Evolutionary conservation across 306 rosid species (phyloP).

Genomic region (Adenanthera pavonina): DNA sequence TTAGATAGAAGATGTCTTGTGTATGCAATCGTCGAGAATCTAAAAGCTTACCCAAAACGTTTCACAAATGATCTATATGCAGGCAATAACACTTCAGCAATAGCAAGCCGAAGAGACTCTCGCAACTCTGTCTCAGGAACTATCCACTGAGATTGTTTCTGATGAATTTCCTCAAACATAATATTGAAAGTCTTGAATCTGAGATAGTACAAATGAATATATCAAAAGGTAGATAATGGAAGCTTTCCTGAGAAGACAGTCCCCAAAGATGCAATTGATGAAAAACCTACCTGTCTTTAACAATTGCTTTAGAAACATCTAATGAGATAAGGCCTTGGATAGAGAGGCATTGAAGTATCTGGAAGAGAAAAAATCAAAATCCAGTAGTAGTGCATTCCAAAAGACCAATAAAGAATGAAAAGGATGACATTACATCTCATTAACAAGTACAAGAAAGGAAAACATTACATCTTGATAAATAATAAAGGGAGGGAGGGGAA

Average conservation of each 20-base stretch:
- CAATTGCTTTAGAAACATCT: conserved; percentile 80
- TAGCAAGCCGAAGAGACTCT: conserved; percentile 92
- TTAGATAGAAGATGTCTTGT: neutral
- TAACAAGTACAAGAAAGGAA: neutral
- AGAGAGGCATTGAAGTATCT: conserved; percentile 86
- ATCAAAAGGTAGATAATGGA: neutral
- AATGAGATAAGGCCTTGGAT: conserved; percentile 87
- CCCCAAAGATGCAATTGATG: conserved; percentile 12
- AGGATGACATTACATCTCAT: neutral
- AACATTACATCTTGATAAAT: conserved; percentile 8
- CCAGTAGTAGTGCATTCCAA: conserved; percentile 21
- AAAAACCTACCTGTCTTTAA: conserved; percentile 74
- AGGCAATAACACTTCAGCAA: conserved; percentile 91
- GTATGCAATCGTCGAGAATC: neutral
- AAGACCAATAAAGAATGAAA: neutral
- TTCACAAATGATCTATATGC: conserved; percentile 87
- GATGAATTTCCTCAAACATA: conserved; percentile 95
- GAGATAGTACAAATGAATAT: conserved; percentile 31
- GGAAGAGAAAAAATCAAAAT: conserved; percentile 43
- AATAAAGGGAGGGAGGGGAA: too few species aligned
- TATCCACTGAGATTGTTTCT: conserved; percentile 95
- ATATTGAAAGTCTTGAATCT: conserved; percentile 85
- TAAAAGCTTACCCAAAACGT: conserved; percentile 78
- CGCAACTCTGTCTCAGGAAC: conserved; percentile 91
- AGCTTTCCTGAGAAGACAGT: neutral